Base-by-base conservation (phyloP, 768 basidiomycete genomes). In the Boletus speciosus region DNA sequence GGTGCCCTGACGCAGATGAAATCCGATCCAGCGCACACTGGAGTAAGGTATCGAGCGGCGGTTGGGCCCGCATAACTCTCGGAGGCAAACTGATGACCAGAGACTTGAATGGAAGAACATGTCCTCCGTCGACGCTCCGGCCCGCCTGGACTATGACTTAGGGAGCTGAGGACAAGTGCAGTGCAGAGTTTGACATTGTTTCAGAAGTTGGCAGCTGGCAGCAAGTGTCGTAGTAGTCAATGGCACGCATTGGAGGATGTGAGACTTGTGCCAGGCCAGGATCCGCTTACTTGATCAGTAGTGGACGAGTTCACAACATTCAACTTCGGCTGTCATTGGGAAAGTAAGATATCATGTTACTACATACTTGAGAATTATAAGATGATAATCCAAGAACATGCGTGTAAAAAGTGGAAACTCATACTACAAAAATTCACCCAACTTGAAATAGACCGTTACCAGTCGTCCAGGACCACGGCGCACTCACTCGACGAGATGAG, bases 381-480 rank as follows among this genome's bases (percentile, higher is more conserved):
- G n/a, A 21, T 16, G 10, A 56, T 21, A 21, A 8, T 51, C 29
- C 37, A 39, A 55, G 37, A 35, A 21, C 9, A 32, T 29, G 25
- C 29, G 29, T 37, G 15, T 2, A 6, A 12, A 43, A 47, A 47
- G 43, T 40, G 34, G 23, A 55, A 29, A 29, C 8, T 29, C 29
- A 29, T 29, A 9, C 0, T 29, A 29, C 29, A 29, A 29, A 9
- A 27, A 39, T 12, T 60, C 46, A 57, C 23, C 19, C 34, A 27
- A 27, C 25, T 27, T 6, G 25, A 27, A 56, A 42, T 5, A 65
- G 38, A 3, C 32, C 29, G 15, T 51, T 38, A n/a, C 60, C 49
- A 23, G 43, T 35, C 19, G 49, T 38, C 63, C 63, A 65, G 5
- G 55, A 48, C 61, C 52, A 66, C 12, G 51, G 37, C 3, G 32